phyloP scores from a whole-genome alignment of 2,329 filamentous ascomycete species.

The Annulohypoxylon truncatum region DNA sequence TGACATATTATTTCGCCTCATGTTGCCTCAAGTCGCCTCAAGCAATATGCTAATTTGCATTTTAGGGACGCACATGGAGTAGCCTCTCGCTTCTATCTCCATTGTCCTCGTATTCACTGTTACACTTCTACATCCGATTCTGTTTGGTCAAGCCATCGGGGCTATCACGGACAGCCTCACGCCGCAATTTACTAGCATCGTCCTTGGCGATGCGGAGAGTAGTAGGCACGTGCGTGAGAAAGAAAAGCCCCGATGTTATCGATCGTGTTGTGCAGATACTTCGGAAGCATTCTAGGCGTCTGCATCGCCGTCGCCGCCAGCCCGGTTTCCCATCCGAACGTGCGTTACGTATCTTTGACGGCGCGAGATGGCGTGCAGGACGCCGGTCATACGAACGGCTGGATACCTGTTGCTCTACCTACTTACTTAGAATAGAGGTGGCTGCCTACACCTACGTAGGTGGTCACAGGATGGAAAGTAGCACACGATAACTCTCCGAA shows the following conservation, averaged over 20 bases:
- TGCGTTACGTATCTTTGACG: background rate
- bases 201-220: background rate
- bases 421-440: background rate
- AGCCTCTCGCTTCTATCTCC: background rate
- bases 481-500: background rate
- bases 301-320: background rate
- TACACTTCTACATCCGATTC: background rate
- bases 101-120: background rate
- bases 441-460: background rate
- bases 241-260: background rate
- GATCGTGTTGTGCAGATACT: background rate
- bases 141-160: slow-evolving; percentile 10
- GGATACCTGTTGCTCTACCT: too few species aligned
- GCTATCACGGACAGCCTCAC: slow-evolving; percentile 3
- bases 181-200: background rate
- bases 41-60: background rate
- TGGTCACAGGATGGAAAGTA: background rate
- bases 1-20: background rate
- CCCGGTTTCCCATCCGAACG: background rate
- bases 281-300: background rate
- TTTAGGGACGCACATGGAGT: background rate
- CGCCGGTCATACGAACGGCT: slow-evolving; percentile 4
- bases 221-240: too few species aligned
- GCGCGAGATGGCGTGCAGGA: slow-evolving; percentile 6
- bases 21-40: background rate